Percentiles rank a stretch among this genome's conserved stretches.
Conservation (phyloP, 768 basidiomycete genomes). For the Pluteus cervinus region DNA sequence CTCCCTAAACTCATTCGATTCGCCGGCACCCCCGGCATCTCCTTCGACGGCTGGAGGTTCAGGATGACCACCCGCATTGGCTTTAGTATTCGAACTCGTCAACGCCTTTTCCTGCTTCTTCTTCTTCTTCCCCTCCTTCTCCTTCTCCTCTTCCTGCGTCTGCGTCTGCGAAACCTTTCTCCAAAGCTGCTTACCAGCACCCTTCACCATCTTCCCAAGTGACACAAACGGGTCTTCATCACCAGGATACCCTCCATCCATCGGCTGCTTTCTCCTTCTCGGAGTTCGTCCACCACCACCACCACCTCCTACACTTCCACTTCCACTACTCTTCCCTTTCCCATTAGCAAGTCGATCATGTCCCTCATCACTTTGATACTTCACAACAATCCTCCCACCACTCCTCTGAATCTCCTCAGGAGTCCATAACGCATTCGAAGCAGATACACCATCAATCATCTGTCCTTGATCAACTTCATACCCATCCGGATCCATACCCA, state of each 20-base stretch:
- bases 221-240: conserved; percentile 42
- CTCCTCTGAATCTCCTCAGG: conserved; percentile 29
- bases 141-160: too few species aligned
- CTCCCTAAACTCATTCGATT: conserved; percentile 12
- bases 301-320: conserved; percentile 12
- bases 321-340: conserved; percentile 8
- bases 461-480: conserved; percentile 9
- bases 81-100: conserved; percentile 12
- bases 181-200: conserved; percentile 45
- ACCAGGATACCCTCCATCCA: conserved; percentile 19
- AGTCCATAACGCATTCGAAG: conserved; percentile 28
- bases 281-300: conserved; percentile 14
- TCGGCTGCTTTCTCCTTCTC: conserved; percentile 12
- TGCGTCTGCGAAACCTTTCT: conserved; percentile 37
- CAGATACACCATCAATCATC: background rate
- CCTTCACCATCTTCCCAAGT: conserved; percentile 48
- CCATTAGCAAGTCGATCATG: conserved; percentile 14
- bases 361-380: conserved; percentile 13
- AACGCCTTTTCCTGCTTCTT: conserved; percentile 10
- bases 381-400: conserved; percentile 17
- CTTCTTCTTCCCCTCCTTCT: conserved; percentile 21
- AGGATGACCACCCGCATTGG: too few species aligned
- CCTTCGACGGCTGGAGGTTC: too few species aligned
- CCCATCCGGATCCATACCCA: conserved; percentile 5
- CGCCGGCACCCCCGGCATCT: conserved; percentile 7